A percentile compares a stretch with the other conserved stretches of the same genome.
Conservation (phyloP, 768 basidiomycete genomes). For the Mycena maculata region DNA sequence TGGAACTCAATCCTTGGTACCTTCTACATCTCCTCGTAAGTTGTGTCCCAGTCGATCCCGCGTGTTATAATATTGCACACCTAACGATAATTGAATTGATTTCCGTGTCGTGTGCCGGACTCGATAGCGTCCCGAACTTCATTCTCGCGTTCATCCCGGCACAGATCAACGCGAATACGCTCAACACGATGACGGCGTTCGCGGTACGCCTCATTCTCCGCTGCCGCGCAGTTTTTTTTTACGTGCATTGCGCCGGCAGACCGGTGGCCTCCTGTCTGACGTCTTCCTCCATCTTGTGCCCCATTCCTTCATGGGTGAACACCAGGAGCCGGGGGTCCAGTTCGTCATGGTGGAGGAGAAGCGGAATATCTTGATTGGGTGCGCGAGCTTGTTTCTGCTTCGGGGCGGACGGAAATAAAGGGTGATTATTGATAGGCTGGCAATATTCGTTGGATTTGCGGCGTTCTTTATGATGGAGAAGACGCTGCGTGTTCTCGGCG, state of each 20-base stretch:
- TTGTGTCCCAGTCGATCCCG: conserved; percentile 22
- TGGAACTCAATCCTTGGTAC: conserved; percentile 93
- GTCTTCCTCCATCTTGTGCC: conserved; percentile 94
- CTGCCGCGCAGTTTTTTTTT: conserved; percentile 33
- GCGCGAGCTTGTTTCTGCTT: conserved; percentile 36
- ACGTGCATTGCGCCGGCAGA: conserved; percentile 54
- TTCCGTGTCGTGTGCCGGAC: conserved; percentile 30
- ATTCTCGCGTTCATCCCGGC: conserved; percentile 95
- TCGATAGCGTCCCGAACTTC: conserved; percentile 86
- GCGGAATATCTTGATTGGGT: conserved; percentile 92
- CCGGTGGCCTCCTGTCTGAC: conserved; percentile 92
- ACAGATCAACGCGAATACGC: conserved; percentile 83
- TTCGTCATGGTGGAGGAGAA: conserved; percentile 91
- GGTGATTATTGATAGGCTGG: conserved; percentile 63
- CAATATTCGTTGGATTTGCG: conserved; percentile 88
- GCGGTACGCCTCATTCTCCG: conserved; percentile 59
- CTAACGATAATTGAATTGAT: conserved; percentile 22
- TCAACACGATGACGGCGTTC: conserved; percentile 95
- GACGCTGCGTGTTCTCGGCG: conserved; percentile 82
- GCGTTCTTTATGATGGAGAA: conserved; percentile 96
- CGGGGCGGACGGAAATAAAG: conserved; percentile 6
- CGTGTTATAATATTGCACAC: no score
- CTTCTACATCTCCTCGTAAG: conserved; percentile 96
- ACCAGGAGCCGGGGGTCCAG: conserved; percentile 74
- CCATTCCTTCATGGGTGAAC: conserved; percentile 92